These are phyloP conservation scores for Plasmodium fragile DNA, from an alignment of 169 alveolate genomes.

Conservation along the genomic window DNA sequence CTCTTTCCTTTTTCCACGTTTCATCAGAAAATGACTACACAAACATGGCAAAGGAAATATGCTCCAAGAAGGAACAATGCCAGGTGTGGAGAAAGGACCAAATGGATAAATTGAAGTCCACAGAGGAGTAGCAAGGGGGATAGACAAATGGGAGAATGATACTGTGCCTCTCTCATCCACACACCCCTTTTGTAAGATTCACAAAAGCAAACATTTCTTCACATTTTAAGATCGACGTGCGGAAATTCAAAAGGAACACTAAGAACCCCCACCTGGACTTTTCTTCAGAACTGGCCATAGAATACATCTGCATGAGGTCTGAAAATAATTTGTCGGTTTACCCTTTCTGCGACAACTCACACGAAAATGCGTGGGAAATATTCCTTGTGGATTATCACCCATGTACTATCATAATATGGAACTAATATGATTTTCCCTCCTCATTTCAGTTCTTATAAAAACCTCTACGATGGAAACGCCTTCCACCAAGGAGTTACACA, in stretches of 20 bases:
- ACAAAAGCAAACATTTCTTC: not conserved
- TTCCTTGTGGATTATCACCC: not conserved
- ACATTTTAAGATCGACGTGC: conserved; percentile 52
- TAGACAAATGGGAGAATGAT: not conserved
- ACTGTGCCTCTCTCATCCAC: not conserved
- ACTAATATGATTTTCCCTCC: conserved; percentile 3
- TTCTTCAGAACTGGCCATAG: conserved; percentile 34
- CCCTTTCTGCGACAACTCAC: not conserved
- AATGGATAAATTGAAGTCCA: not conserved
- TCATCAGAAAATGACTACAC: conserved; percentile 61
- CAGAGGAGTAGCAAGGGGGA: not conserved
- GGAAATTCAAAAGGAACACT: conserved; percentile 63
- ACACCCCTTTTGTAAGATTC: not conserved
- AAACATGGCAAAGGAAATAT: conserved; percentile 50
- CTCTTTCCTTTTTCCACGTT: not conserved
- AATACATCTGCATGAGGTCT: conserved; percentile 73
- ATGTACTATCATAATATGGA: not conserved
- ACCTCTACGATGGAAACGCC: conserved; percentile 52
- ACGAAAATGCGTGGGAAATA: not conserved
- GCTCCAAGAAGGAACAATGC: conserved; percentile 72
- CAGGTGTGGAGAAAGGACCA: conserved; percentile 3
- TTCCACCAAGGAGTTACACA: conserved; percentile 77
- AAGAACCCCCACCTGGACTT: conserved; percentile 34
- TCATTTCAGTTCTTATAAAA: conserved; percentile 40
- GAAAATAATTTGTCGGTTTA: not conserved